Evolutionary conservation across 108 stramenopile species (phyloP), one percentile per base, ranked within the genome.

Genomic region (Chaetoceros muelleri): DNA sequence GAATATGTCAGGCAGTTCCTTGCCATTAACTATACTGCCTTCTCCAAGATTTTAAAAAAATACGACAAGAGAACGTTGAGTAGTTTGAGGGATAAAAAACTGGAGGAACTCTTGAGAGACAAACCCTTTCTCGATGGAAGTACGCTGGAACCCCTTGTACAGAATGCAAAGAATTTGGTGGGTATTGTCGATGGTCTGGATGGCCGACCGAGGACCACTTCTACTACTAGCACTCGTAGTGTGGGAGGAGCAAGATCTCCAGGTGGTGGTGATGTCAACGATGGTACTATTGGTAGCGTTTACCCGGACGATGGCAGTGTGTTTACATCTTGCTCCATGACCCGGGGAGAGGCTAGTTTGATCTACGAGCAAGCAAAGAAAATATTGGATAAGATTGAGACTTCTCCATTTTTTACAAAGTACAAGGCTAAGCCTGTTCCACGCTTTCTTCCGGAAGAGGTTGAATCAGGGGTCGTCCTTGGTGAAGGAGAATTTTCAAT

Each of bases 401-500:
- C 5, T 40, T 40, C 34, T 40, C 34, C 34, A 40, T 40, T 40
- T 13, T 40, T 40, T 13, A 40, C 5, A 13, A 40, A 40, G 13
- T 10, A 5, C 13, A 5, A 40, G 13, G 8, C 8, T 13, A 40
- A 40, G 13, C 34, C 34, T 40, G 8, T 10, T 13, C 34, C 34
- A 10, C 34, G 13, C 34, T 40, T 40, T 40, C 5, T 40, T 13
- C 5, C 13, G 5, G 34, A 40, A 27, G 85, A 87, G 54, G 55
- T 87, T 27, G 44, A 65, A 16, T 29, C 68, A 1, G 81, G 65
- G 16, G 45, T 49, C 23, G 28, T 52, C n/a, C 50, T 86, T 30
- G 85, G 85, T 8, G 50, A 52, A 5, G 85, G 85, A 22, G 85
- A 80, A 20, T 87, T 80, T 66, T 69, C 77, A 17, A 55, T 62